phyloP scores from a whole-genome alignment of 345 rosid species.

The Sonneratia alba region DNA sequence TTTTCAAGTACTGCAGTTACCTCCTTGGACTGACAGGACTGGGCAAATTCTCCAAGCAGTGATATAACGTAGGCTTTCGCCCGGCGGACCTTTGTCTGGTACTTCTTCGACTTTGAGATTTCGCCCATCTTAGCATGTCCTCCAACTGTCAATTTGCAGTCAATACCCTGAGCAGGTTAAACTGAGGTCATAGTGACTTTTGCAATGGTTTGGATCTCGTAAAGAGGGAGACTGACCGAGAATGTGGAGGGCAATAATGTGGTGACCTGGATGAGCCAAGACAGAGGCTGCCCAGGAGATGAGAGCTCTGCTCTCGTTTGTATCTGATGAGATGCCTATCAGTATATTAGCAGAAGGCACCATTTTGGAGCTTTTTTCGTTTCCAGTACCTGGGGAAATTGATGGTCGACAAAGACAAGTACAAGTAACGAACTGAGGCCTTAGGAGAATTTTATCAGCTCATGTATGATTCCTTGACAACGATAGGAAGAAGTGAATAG shows the following conservation, averaged over 20 bases:
- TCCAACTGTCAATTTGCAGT: slow-evolving; percentile 21
- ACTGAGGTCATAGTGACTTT: neutral
- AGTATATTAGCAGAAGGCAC: slow-evolving; percentile 54
- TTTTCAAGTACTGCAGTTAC: slow-evolving; percentile 13
- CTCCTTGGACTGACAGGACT: slow-evolving; percentile 50
- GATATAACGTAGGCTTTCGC: slow-evolving; percentile 82
- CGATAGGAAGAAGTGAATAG: neutral
- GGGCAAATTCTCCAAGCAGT: slow-evolving; percentile 66
- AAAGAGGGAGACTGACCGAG: slow-evolving; percentile 15
- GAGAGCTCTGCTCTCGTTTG: slow-evolving; percentile 43
- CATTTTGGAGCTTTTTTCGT: slow-evolving; percentile 23
- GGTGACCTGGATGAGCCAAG: slow-evolving; percentile 65
- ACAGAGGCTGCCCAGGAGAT: slow-evolving; percentile 74
- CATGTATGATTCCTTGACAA: neutral
- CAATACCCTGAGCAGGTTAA: neutral
- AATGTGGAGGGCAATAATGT: slow-evolving; percentile 65
- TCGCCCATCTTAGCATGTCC: slow-evolving; percentile 37
- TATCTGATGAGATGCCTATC: slow-evolving; percentile 58
- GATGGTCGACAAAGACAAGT: neutral
- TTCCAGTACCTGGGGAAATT: neutral
- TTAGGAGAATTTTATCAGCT: neutral
- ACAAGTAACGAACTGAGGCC: neutral
- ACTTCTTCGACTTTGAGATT: slow-evolving; percentile 19
- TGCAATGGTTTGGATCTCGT: neutral
- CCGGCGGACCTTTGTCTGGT: slow-evolving; percentile 41